Base-by-base conservation (phyloP, 345 rosid species). In the Eucalyptus melliodora region DNA sequence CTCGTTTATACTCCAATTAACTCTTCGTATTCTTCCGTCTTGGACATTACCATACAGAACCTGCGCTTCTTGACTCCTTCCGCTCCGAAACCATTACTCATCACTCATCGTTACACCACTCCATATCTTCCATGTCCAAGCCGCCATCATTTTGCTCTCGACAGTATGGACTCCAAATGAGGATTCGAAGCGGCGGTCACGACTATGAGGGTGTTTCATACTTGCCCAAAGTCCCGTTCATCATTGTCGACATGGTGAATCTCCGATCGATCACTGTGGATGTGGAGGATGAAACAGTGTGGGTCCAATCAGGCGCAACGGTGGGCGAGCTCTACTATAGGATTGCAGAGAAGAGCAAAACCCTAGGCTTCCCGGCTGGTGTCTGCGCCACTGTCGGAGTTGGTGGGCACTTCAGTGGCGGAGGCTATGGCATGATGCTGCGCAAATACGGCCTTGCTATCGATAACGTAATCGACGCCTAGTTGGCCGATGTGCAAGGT, bases 121-220 rank as follows among this genome's bases (percentile, higher is more conserved):
- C 65, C 37, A 90, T 34, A 89, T 87, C 7, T 91, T 91, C 3
- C 93, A 95, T 26, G 92, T 94, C 86, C 95, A 92, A 23, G 93
- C 92, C 3, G 87, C 93, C 55, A 82, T 93, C 49, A 24, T 11
- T 93, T 93, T 49, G 95, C 60, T 89, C 94, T 23, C 90, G 86
- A 81, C 45, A 69, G 60, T 60, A 12, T 4, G 37, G 77, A 65
- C 37, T 87, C 60, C 83, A 62, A 16, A 87, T 45, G 5, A 87
- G 82, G 37, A 65, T 45, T 7, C 11, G 82, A 37, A 87, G 82
- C 6, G 82, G 88, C 16, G 30, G 82, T 21, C 88, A 87, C n/a
- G 82, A 87, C 56, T 45, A 26, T 3, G 56, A 87, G 77, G 88
- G 56, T 16, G 56, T 62, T n/a, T 87, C 88, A 11, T 87, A 62